Evolutionary conservation across 805 yeast genomes (phyloP).

Genomic region (Starmerella floricola): DNA sequence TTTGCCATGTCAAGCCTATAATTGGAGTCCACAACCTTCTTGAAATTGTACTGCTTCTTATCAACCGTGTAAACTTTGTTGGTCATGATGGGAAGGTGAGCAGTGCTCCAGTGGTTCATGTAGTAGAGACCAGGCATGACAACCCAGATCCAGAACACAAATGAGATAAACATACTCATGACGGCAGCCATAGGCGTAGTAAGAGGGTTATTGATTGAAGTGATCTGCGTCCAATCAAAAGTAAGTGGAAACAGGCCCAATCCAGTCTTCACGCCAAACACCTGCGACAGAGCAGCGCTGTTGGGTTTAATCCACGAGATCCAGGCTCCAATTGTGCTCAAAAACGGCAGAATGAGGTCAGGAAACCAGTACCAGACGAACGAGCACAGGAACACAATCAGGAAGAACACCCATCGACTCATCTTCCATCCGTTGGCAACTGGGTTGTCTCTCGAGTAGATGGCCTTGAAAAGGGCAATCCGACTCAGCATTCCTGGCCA

Average conservation of each 20-base stretch:
- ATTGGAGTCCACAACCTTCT: constrained; percentile 36
- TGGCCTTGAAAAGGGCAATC: constrained; percentile 43
- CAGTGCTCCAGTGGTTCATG: constrained; percentile 46
- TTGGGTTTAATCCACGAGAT: constrained; percentile 52
- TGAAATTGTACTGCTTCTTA: constrained; percentile 40
- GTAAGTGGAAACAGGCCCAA: constrained; percentile 55
- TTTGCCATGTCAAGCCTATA: constrained; percentile 37
- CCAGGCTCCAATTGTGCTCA: constrained; percentile 44
- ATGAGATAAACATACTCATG: constrained; percentile 35
- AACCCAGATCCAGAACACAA: constrained; percentile 40
- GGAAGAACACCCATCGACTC: constrained; percentile 40
- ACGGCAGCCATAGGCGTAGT: constrained; percentile 45
- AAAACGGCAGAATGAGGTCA: constrained; percentile 45
- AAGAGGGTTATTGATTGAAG: constrained; percentile 43
- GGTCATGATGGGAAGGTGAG: constrained; percentile 43
- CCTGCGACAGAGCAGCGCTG: constrained; percentile 46
- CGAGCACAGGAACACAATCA: constrained; percentile 34
- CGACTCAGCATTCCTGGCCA: constrained; percentile 62
- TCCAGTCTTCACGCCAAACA: constrained; percentile 55
- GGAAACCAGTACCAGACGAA: constrained; percentile 51
- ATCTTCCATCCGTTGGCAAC: constrained; percentile 51
- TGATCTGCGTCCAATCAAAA: constrained; percentile 59
- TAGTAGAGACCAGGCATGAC: constrained; percentile 32
- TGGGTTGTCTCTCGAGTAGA: constrained; percentile 40
- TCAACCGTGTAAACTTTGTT: constrained; percentile 42